These are phyloP conservation scores for Fusarium circinatum DNA, from an alignment of 2,329 filamentous ascomycete genomes.

Conservation along the genomic window DNA sequence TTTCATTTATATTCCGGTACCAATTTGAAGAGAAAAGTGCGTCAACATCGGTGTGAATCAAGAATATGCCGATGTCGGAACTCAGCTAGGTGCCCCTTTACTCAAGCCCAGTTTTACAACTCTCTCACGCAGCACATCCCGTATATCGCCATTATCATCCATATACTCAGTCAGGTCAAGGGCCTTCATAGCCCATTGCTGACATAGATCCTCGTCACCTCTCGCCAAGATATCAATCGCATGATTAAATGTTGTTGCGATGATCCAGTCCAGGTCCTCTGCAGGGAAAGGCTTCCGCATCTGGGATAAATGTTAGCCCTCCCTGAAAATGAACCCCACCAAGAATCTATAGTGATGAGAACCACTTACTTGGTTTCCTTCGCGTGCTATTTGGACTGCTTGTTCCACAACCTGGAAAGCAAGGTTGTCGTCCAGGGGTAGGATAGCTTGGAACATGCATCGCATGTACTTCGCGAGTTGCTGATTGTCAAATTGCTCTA, in stretches of 20 bases:
- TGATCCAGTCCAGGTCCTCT: conserved; percentile 81
- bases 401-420: conserved; percentile 73
- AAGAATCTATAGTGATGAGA: neutral
- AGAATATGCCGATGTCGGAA: neutral
- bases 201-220: conserved; percentile 64
- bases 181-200: conserved; percentile 71
- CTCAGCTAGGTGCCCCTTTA: neutral
- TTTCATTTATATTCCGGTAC: neutral
- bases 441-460: conserved; percentile 76
- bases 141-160: conserved; percentile 62
- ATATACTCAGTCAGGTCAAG: conserved; percentile 69
- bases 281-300: conserved; percentile 65
- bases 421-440: conserved; percentile 65
- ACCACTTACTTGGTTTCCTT: conserved; percentile 57
- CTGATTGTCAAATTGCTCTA: conserved; percentile 64
- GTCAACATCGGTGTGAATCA: neutral
- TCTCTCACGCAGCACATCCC: conserved; percentile 56
- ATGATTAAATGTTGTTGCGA: conserved; percentile 74
- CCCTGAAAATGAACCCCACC: conserved; percentile 12
- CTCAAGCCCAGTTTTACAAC: conserved; percentile 53
- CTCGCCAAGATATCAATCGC: conserved; percentile 72
- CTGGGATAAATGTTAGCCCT: conserved; percentile 39
- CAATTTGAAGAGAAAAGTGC: neutral
- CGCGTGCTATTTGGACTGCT: conserved; percentile 62
- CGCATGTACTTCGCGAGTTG: conserved; percentile 81